phyloP scores from a whole-genome alignment of 495 filamentous ascomycete species.

The Geoglossum glabrum region DNA sequence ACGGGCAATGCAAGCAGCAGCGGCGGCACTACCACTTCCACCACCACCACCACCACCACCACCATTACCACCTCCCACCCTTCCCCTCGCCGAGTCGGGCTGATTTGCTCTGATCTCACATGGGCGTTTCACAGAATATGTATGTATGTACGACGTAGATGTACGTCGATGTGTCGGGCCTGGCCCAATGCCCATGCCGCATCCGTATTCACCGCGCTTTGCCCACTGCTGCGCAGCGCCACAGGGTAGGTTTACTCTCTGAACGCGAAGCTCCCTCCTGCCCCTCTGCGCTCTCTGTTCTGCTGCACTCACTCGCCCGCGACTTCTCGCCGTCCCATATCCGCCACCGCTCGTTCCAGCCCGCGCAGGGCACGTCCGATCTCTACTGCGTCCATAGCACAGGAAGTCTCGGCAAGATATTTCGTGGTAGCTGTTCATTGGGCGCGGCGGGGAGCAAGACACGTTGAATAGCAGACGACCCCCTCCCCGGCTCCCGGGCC shows the following conservation, averaged over 20 bases:
- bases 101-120: background rate
- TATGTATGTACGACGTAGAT: too few relatives aligned
- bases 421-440: background rate
- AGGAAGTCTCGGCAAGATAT: background rate
- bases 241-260: too few relatives aligned
- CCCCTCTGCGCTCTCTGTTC: too few relatives aligned
- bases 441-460: background rate
- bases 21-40: too few relatives aligned
- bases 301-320: background rate
- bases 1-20: background rate
- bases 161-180: too few relatives aligned
- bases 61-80: background rate
- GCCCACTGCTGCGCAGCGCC: too few relatives aligned
- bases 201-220: too few relatives aligned
- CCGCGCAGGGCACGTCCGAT: background rate
- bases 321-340: background rate
- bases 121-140: too few relatives aligned
- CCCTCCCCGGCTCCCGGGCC: background rate
- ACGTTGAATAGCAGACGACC: background rate
- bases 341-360: background rate
- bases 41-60: too few relatives aligned
- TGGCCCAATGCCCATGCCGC: too few relatives aligned
- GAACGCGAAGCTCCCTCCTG: too few relatives aligned
- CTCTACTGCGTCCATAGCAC: background rate
- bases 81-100: background rate